Evolutionary conservation across 2,329 filamentous ascomycete species (phyloP).

Genomic region (Ophiostoma tasmaniense): DNA sequence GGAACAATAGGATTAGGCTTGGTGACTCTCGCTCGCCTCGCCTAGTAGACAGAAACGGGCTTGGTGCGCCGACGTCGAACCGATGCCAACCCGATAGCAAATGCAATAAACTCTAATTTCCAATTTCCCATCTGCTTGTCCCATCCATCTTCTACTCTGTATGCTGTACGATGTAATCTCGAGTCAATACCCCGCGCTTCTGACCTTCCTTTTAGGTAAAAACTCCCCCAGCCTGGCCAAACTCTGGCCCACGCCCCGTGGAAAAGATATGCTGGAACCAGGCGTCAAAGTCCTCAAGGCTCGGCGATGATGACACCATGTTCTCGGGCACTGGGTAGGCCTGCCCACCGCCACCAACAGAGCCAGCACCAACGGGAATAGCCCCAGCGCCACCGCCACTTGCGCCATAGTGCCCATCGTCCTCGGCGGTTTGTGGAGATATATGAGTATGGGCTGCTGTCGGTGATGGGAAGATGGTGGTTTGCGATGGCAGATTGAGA

Average conservation of each 20-base stretch:
- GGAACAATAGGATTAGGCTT: neutral
- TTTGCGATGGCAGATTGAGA: conserved; percentile 4
- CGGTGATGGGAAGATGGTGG: conserved; percentile 2
- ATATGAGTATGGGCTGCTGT: neutral
- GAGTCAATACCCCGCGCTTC: neutral
- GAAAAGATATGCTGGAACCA: conserved; percentile 22
- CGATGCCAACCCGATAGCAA: neutral
- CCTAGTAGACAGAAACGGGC: neutral
- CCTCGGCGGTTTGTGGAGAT: neutral
- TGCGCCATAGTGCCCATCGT: neutral
- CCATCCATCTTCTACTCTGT: neutral
- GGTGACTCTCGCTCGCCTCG: neutral
- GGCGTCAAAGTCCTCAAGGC: conserved; percentile 21
- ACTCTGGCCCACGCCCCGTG: conserved; percentile 6
- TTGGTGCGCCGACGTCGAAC: neutral
- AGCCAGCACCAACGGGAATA: neutral
- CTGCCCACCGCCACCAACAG: neutral
- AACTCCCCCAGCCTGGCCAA: conserved; percentile 5
- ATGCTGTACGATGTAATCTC: neutral
- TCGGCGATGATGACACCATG: conserved; percentile 5
- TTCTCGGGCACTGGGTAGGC: neutral
- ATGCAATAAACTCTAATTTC: neutral
- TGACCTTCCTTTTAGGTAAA: neutral
- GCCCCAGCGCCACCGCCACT: neutral
- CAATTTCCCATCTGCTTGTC: neutral